Base-by-base conservation (phyloP, 352 stramenopile species). In the Phytophthora crassamura region DNA sequence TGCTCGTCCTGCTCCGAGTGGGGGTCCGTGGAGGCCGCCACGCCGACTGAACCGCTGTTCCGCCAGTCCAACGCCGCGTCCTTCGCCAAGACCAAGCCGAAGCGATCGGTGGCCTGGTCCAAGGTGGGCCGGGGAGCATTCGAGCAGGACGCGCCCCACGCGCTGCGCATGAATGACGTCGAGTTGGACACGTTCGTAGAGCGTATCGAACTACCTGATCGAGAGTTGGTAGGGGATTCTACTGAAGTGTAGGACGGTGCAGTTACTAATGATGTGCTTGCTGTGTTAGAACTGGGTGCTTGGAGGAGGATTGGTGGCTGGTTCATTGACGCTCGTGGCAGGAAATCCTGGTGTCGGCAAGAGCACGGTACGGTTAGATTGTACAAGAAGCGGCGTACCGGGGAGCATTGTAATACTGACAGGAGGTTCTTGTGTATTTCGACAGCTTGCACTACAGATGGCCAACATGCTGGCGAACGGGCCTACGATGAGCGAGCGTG, bases 301-400 rank as follows among this genome's bases (percentile, higher is more conserved):
- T 35, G 97, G 97, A 32, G 97, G 97, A n/a, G 97, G 97, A 5
- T 78, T 99, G 3, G 96, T 99, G 54, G 86, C 89, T 25, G 97
- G 97, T 36, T 98, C 93, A 0, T 76, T 99, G 28, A 97, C 90
- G n/a, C 81, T 99, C 11, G 69, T 99, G 7, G 95, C 94, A 4
- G 97, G 97, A 9, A 97, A 98, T 55, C 97, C 97, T 15, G 97
- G 97, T 35, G 90, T 99, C 5, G 94, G 94, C 54, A 98, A 98
- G 72, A 94, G 86, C 76, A 95, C 88, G 67, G 86, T 95, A 72
- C 22, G 60, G 38, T 28, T 42, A n/a, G 10, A 47, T 51, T 49
- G 35, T 18, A 43, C 32, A 16, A 12, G 22, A 15, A 32, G n/a
- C 25, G 11, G 47, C 28, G 25, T 8, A 30, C 25, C 48, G 40